Percentiles rank a stretch among this genome's conserved stretches.
These are phyloP conservation scores for Mucor irregularis DNA, from an alignment of 371 early-diverging fungal species.

Conservation along the genomic window DNA sequence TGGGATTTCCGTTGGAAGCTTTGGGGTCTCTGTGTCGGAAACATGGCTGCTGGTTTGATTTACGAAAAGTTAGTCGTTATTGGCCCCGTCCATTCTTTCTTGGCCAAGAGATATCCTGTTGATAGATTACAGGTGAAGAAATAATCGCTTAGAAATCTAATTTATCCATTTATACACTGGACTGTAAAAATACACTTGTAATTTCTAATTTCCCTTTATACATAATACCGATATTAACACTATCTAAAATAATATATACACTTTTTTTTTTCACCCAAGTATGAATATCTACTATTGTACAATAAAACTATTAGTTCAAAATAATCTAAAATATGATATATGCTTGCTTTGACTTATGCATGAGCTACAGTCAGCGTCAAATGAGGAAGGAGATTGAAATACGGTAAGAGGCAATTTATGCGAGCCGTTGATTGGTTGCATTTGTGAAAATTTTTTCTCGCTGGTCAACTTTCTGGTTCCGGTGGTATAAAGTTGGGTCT, in stretches of 20 bases:
- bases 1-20: conserved; percentile 56
- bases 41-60: conserved; percentile 23
- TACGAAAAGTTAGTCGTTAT: conserved; percentile 36
- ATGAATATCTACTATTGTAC: too few species aligned
- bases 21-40: conserved; percentile 45
- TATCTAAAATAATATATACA: too few species aligned
- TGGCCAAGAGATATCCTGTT: conserved; percentile 37
- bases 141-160: background rate
- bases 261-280: too few species aligned
- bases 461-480: too few species aligned
- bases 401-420: background rate
- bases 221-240: too few species aligned
- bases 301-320: too few species aligned
- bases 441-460: background rate
- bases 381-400: background rate
- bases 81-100: conserved; percentile 38
- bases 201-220: too few species aligned
- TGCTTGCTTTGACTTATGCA: too few species aligned
- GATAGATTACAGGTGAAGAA: conserved; percentile 21
- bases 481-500: background rate
- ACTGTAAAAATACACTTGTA: too few species aligned
- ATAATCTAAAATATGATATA: too few species aligned
- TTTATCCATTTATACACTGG: background rate
- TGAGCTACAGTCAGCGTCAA: too few species aligned
- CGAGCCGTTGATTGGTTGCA: background rate